Percentiles rank a stretch among this genome's conserved stretches.
Evolutionary conservation across 257 asterid genomes (phyloP).

Genomic region (Solanum paucissectum): DNA sequence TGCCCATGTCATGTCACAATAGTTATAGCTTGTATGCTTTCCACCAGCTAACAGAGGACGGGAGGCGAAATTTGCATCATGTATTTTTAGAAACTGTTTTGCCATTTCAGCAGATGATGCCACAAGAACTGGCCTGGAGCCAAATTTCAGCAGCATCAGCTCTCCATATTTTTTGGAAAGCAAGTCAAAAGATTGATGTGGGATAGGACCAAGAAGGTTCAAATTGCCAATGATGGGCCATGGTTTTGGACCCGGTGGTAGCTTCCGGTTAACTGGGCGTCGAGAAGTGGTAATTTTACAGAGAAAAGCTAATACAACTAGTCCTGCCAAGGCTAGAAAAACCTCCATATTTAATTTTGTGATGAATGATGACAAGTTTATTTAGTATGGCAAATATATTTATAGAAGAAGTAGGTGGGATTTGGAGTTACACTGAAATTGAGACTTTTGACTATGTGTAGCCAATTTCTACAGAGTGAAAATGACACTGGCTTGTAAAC

Average conservation of each 20-base stretch:
- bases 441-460: not conserved
- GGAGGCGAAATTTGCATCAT: slow-evolving; percentile 24
- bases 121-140: slow-evolving; percentile 15
- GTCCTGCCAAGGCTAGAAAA: not conserved
- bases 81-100: slow-evolving; percentile 19
- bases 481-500: not conserved
- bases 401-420: not conserved
- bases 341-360: not conserved
- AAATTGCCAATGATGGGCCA: slow-evolving; percentile 36
- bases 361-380: not conserved
- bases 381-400: not conserved
- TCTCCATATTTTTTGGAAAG: slow-evolving; percentile 27
- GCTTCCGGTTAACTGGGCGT: not conserved
- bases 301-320: slow-evolving; percentile 3
- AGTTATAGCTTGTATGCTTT: slow-evolving; percentile 9
- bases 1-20: slow-evolving; percentile 18
- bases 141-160: slow-evolving; percentile 30
- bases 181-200: slow-evolving; percentile 17
- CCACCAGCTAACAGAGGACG: slow-evolving; percentile 34
- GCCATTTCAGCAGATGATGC: slow-evolving; percentile 45
- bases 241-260: slow-evolving; percentile 33
- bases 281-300: not conserved
- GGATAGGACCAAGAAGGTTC: slow-evolving; percentile 23
- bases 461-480: not conserved
- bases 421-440: not conserved